phyloP scores from a whole-genome alignment of 768 basidiomycete species.

The Auricularia sp. region DNA sequence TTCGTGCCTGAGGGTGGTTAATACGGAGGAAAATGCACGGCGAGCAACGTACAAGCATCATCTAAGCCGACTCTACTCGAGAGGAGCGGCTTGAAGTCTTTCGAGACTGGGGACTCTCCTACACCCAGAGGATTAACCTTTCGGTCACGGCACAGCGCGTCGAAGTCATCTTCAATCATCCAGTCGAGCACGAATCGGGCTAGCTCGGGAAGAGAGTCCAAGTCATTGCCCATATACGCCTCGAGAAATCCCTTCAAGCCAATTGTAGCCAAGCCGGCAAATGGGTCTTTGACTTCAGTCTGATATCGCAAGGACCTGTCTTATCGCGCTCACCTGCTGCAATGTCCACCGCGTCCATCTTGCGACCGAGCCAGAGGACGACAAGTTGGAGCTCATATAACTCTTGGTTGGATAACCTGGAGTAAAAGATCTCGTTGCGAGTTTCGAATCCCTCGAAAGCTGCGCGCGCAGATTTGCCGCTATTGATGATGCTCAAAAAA shows the following conservation, averaged over 20 bases:
- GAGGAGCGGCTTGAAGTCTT: conserved; percentile 11
- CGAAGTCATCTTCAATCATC: no score
- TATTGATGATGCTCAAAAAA: conserved; percentile 14
- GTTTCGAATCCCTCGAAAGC: background rate
- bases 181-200: no score
- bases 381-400: no score
- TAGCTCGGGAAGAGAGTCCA: no score
- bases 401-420: background rate
- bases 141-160: background rate
- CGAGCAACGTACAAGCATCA: conserved; percentile 15
- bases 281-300: no score
- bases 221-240: no score
- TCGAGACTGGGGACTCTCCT: background rate
- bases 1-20: background rate
- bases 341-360: no score
- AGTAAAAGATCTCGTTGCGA: background rate
- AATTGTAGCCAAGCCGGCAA: no score
- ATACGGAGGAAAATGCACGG: background rate
- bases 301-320: no score
- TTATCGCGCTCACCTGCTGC: no score
- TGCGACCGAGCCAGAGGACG: no score
- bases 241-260: no score
- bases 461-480: conserved; percentile 6
- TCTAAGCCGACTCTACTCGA: conserved; percentile 10
- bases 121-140: background rate